Evolutionary conservation across 192 early-diverging fungal species (phyloP), one percentile per base, ranked within the genome.

Genomic region (Entomortierella parvispora): DNA sequence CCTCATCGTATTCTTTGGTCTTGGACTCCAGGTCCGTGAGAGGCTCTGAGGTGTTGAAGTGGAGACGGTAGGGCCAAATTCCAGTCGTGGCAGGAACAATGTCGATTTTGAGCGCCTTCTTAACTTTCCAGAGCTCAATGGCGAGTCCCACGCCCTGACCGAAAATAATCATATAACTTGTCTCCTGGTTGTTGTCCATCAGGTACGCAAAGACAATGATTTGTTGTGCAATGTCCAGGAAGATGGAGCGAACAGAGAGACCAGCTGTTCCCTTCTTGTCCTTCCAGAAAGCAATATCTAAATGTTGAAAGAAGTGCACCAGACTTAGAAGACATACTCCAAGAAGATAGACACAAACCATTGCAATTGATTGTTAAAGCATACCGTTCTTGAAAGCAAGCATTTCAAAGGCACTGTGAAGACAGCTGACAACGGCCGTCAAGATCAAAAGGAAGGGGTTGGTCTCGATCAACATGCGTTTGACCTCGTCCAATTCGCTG

Each of bases 361-460:
- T 12, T 40, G 7, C 12, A 12, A 40, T 40, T 40, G 5, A 12
- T 40, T 40, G 12, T 40, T 12, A 12, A 40, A 12, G 71, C 68
- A 42, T 79, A 93, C 93, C 94, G 70, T 95, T 97, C 84, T 96
- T 97, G 79, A 97, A 97, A 0, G 95, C 95, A 65, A 97, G 80
- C 67, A 97, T 92, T 74, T 96, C 94, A 85, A 97, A 97, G 2
- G 93, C 58, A 51, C 88, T 90, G 80, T 97, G 95, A 9, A 97
- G 70, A 18, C 91, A 49, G 33, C 92, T 92, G 26, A 96, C 94
- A 31, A 81, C 46, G n/a, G 93, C 82, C 5, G 95, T 97, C 5
- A 93, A 63, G 2, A 79, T 85, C 51, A 97, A 75, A 4, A 97
- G 79, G 51, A 89, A 87, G 3, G 94, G 94, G 75, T 95, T 97